phyloP scores from a whole-genome alignment of 2,329 filamentous ascomycete species.

The Arthrobotrys entomopaga region DNA sequence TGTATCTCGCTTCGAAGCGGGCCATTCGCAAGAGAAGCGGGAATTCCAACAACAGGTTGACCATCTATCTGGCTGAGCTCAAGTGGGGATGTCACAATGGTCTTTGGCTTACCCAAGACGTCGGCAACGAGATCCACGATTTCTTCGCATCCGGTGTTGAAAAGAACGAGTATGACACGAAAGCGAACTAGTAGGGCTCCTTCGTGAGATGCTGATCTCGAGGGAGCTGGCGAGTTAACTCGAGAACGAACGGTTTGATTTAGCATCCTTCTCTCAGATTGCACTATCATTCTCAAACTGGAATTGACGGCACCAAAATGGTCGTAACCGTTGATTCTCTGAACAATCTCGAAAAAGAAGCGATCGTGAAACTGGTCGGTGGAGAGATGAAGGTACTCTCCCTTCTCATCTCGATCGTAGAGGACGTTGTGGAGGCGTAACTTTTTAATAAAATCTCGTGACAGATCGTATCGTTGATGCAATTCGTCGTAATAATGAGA shows the following conservation, averaged over 20 bases:
- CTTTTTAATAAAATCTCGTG: constrained; percentile 52
- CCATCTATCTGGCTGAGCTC: constrained; percentile 61
- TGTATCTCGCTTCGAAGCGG: constrained; percentile 70
- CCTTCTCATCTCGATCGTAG: constrained; percentile 56
- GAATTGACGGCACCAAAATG: constrained; percentile 56
- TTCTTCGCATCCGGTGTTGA: constrained; percentile 75
- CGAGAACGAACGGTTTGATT: constrained; percentile 51
- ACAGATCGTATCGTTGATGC: constrained; percentile 55
- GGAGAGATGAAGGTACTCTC: constrained; percentile 55
- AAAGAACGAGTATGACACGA: constrained; percentile 71
- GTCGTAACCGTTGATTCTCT: constrained; percentile 55
- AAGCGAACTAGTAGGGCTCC: constrained; percentile 43
- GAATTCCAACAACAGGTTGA: constrained; percentile 38
- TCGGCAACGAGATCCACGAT: constrained; percentile 81
- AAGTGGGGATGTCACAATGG: constrained; percentile 69
- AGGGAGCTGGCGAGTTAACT: constrained; percentile 51
- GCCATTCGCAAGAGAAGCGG: constrained; percentile 37
- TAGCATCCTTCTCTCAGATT: constrained; percentile 52
- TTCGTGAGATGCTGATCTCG: constrained; percentile 47
- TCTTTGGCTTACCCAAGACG: constrained; percentile 78
- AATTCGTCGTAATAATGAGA: constrained; percentile 56
- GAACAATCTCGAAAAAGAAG: constrained; percentile 56
- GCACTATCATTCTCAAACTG: constrained; percentile 49
- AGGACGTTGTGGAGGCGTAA: constrained; percentile 53
- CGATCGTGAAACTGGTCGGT: constrained; percentile 56